Evolutionary conservation across 495 filamentous ascomycete genomes (phyloP), one percentile per base, ranked within the genome.

Genomic region (Penicillium arizonense): DNA sequence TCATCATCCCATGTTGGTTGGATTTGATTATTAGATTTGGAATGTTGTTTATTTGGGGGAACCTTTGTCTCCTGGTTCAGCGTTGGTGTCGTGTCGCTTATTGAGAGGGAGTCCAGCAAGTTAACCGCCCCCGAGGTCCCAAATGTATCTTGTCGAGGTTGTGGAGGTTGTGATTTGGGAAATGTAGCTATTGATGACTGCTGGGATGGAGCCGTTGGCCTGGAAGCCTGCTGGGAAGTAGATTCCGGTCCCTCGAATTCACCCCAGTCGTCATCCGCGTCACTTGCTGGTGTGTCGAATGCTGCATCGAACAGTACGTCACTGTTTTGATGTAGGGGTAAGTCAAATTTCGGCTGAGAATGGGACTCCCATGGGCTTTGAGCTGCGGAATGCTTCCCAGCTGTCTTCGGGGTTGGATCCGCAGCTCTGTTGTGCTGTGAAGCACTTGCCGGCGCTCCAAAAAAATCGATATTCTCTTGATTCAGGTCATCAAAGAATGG

Each of bases 221-320:
- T 53, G 51, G 5, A 86, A 75, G 61, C 30, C 86, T 91, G 28
- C 75, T 80, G 44, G 78, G 84, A 4, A 80, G 82, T 35, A 20
- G 42, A 40, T 20, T 70, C 65, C 32, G 84, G 80, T 12, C 77
- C 77, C 59, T 88, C 87, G 57, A 91, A 91, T 49, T 90, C 87
- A 12, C 87, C 87, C 81, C 86, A 91, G 11, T 84, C 87, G 61
- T 90, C 87, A 32, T 87, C 83, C 6, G 78, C 78, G 16, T 75
- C 70, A 23, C 68, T 55, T 9, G 59, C 52, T 14, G 61, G 54
- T 14, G 55, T 54, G 44, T 78, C 77, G 14, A 65, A 56, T 23
- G 63, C 59, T 4, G 73, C 77, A 62, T 82, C 79, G 49, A 78
- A 77, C 39, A 79, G 52, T 7, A 77, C 68, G 52, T 77, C 59